These are phyloP conservation scores for Globisporangium orthogonon DNA, from an alignment of 352 stramenopile species.

Conservation along the genomic window DNA sequence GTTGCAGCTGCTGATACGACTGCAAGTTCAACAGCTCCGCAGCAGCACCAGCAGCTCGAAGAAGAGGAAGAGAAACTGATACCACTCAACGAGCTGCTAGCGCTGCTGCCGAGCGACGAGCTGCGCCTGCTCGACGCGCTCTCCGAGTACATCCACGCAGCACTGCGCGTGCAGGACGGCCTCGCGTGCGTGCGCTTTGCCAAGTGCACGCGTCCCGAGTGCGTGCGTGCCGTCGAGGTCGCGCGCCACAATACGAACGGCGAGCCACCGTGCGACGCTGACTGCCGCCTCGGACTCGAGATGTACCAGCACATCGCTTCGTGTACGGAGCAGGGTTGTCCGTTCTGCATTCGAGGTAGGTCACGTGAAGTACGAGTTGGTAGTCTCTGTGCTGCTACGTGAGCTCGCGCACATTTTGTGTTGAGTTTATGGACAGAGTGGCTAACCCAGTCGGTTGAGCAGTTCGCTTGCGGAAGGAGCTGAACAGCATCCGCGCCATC, in stretches of 20 bases:
- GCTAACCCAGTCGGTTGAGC: neutral
- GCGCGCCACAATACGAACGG: slow-evolving; percentile 14
- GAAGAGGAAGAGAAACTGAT: slow-evolving; percentile 1
- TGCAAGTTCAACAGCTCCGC: neutral
- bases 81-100: slow-evolving; percentile 21
- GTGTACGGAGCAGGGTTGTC: slow-evolving; percentile 14
- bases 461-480: slow-evolving; percentile 11
- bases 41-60: neutral
- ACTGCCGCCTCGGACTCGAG: slow-evolving; percentile 17
- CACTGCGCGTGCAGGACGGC: slow-evolving; percentile 24
- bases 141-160: slow-evolving; percentile 26
- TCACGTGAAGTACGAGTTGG: neutral
- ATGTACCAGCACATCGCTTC: slow-evolving; percentile 22
- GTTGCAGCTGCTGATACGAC: neutral
- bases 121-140: slow-evolving; percentile 21
- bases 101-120: slow-evolving; percentile 17
- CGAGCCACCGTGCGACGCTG: slow-evolving; percentile 16
- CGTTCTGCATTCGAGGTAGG: slow-evolving; percentile 35
- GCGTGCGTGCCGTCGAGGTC: slow-evolving; percentile 14
- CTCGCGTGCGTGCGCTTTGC: slow-evolving; percentile 17
- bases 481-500: slow-evolving; percentile 14
- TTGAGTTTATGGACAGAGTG: neutral
- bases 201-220: slow-evolving; percentile 21
- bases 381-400: neutral
- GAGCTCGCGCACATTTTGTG: too few relatives aligned